Evolutionary conservation across 768 basidiomycete genomes (phyloP), one percentile per base, ranked within the genome.

Genomic region (Obba rivulosa): DNA sequence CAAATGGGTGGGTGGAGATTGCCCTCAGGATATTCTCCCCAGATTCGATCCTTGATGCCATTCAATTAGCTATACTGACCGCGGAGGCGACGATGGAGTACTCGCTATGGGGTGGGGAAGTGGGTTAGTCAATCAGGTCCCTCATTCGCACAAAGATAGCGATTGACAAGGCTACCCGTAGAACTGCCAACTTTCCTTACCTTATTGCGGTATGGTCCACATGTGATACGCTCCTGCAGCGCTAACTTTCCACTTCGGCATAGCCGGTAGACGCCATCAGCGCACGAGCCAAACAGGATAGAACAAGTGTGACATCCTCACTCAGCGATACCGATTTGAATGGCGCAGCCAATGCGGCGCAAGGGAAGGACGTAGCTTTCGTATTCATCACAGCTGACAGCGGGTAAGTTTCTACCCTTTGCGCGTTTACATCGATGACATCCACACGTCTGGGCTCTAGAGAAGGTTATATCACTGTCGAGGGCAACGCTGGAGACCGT

Each of bases 31-130:
- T n/a, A n/a, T n/a, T n/a, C n/a, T n/a, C n/a, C n/a, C n/a, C n/a
- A n/a, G n/a, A n/a, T n/a, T n/a, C n/a, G n/a, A n/a, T n/a, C n/a
- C n/a, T n/a, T n/a, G n/a, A n/a, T n/a, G n/a, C n/a, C n/a, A n/a
- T n/a, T n/a, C n/a, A n/a, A n/a, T n/a, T 70, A 72, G 62, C 13
- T 76, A 72, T 47, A 52, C 68, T 2, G 83, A 84, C 54, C 72
- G 79, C 21, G 75, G 74, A 23, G 77, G 81, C n/a, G 66, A 80
- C 48, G 71, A 73, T 50, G 81, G 82, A 4, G 77, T 82, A n/a
- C 69, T 86, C 3, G 83, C 74, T 0, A 73, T 82, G 68, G 82
- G 81, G 58, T 74, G 71, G 72, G 71, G 70, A 2, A 62, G 61
- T 13, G 70, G 64, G 60, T 62, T 34, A 40, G 58, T 48, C 13